phyloP scores from a whole-genome alignment of 1,139 yeast genomes.

The Lodderomyces elongisporus region DNA sequence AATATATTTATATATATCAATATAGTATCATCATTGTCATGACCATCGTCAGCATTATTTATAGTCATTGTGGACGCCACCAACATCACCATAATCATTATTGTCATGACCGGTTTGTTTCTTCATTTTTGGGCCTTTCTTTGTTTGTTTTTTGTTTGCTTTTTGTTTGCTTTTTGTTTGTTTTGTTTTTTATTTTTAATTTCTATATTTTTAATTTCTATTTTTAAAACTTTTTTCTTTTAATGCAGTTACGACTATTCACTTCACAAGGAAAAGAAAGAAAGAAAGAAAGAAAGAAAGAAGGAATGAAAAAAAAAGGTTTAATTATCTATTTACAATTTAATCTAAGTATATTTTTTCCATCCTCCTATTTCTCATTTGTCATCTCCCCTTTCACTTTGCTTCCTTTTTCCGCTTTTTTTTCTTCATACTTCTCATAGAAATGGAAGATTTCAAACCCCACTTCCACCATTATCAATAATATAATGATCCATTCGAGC shows the following conservation, averaged over 20 bases:
- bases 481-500: constrained; percentile 83
- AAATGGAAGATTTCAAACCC: constrained; percentile 65
- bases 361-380: neutral
- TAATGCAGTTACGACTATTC: no score
- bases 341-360: neutral
- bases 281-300: no score
- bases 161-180: no score
- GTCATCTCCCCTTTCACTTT: neutral
- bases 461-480: constrained; percentile 79
- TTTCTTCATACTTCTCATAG: constrained; percentile 19
- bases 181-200: no score
- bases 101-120: no score
- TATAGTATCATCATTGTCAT: no score
- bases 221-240: neutral
- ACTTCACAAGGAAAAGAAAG: neutral
- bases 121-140: no score
- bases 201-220: neutral
- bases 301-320: neutral
- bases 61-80: no score
- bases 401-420: neutral
- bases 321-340: neutral
- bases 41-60: no score
- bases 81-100: no score
- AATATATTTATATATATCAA: neutral
- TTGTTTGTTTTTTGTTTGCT: no score